Conservation (phyloP, 371 early-diverging fungal genomes). For the Phascolomyces articulosus region DNA sequence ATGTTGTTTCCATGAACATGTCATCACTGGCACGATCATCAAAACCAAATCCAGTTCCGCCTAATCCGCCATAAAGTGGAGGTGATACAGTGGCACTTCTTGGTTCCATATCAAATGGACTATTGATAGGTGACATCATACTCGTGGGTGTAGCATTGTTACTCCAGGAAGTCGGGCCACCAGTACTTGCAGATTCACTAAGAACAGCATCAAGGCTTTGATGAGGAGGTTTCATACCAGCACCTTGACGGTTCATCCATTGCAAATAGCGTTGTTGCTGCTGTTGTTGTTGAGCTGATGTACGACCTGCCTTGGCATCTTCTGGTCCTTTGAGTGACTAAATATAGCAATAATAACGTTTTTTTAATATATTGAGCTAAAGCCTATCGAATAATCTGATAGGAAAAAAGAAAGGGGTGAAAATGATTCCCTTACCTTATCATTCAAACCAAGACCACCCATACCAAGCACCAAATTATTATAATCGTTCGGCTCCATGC, state of each 20-base stretch:
- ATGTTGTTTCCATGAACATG: conserved; percentile 9
- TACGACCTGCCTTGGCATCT: background rate
- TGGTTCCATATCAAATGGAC: conserved; percentile 19
- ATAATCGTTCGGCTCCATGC: conserved; percentile 7
- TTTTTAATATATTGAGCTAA: no score
- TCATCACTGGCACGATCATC: conserved; percentile 16
- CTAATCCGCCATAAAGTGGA: conserved; percentile 11
- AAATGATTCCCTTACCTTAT: conserved; percentile 26
- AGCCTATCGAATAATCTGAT: no score
- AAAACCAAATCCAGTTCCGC: conserved; percentile 21
- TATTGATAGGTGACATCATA: conserved; percentile 21
- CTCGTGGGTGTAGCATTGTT: conserved; percentile 17
- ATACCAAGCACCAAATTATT: conserved; percentile 35
- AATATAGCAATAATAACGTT: background rate
- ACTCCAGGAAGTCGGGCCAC: conserved; percentile 28
- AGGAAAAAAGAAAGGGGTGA: background rate
- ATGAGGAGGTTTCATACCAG: conserved; percentile 14
- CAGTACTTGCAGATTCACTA: conserved; percentile 17
- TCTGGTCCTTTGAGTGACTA: conserved; percentile 5
- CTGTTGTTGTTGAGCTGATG: conserved; percentile 19
- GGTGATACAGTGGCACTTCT: conserved; percentile 14
- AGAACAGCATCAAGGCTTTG: conserved; percentile 38
- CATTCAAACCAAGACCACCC: conserved; percentile 37
- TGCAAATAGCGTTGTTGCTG: conserved; percentile 21
- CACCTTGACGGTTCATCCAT: conserved; percentile 18